phyloP scores from a whole-genome alignment of 2,329 filamentous ascomycete genomes.

The Botryotinia convoluta region DNA sequence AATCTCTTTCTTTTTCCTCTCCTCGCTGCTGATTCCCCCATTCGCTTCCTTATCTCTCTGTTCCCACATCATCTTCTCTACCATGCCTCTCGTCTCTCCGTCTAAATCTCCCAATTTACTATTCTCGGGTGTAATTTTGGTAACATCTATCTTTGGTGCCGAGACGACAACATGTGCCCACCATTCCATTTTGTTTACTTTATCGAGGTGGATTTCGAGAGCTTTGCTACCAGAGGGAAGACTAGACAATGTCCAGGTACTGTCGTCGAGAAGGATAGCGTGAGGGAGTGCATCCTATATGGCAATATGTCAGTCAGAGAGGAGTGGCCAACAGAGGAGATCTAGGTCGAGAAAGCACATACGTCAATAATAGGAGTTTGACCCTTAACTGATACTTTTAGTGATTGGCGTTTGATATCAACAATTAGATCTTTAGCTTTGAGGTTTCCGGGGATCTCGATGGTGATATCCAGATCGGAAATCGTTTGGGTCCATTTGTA shows the following conservation, averaged over 20 bases:
- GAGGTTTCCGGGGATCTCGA: slow-evolving; percentile 75
- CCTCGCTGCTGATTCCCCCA: slow-evolving; percentile 85
- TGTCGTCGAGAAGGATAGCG: slow-evolving; percentile 77
- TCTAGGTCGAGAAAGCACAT: slow-evolving; percentile 34
- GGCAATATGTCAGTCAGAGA: neutral
- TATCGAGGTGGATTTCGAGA: slow-evolving; percentile 86
- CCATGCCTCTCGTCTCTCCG: slow-evolving; percentile 92
- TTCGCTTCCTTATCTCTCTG: slow-evolving; percentile 95
- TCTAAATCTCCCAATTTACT: slow-evolving; percentile 90
- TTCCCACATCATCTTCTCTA: slow-evolving; percentile 99
- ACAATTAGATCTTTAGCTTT: slow-evolving; percentile 83
- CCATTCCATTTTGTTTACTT: slow-evolving; percentile 97
- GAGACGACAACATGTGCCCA: slow-evolving; percentile 87
- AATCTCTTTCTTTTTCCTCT: slow-evolving; percentile 92
- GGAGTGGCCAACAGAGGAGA: neutral
- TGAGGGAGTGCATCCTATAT: slow-evolving; percentile 79
- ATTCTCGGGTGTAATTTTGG: slow-evolving; percentile 91
- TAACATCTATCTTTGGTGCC: slow-evolving; percentile 90
- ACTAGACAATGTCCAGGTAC: slow-evolving; percentile 85
- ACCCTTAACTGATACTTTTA: slow-evolving; percentile 83
- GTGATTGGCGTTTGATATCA: slow-evolving; percentile 72
- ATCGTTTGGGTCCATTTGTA: slow-evolving; percentile 99
- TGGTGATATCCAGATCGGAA: slow-evolving; percentile 76
- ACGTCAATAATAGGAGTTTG: slow-evolving; percentile 82
- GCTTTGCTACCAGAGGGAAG: slow-evolving; percentile 62